A percentile compares a stretch with the other conserved stretches of the same genome.
Evolutionary conservation across 2,329 filamentous ascomycete genomes (phyloP).

Genomic region (Colletotrichum sp.): DNA sequence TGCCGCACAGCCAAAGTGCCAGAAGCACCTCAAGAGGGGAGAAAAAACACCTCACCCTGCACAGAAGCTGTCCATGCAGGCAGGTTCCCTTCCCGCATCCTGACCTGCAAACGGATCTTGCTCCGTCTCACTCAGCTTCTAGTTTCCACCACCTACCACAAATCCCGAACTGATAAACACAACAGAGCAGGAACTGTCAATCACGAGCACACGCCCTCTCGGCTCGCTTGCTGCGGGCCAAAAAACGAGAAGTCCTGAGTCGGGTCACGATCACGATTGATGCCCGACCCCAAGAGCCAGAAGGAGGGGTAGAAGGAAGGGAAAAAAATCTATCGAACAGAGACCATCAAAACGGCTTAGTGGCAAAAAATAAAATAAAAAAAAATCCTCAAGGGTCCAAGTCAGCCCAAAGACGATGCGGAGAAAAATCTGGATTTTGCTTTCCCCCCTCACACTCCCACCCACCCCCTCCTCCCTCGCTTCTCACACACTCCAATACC

Average conservation of each 20-base stretch:
- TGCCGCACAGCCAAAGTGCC: not conserved
- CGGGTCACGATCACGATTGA: not conserved
- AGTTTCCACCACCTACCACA: not conserved
- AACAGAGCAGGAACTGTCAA: not conserved
- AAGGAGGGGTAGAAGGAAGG: not conserved
- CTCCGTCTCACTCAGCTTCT: not conserved
- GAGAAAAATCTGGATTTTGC: not conserved
- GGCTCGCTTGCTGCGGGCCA: not conserved
- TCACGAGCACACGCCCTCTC: not conserved
- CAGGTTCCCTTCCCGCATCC: not conserved
- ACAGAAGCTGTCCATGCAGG: not conserved
- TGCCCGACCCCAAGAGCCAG: not conserved
- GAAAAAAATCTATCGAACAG: not conserved
- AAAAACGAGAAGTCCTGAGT: not conserved
- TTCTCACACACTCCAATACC: not conserved
- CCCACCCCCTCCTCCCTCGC: not conserved
- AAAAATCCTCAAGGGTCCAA: not conserved
- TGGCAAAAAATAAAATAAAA: not conserved
- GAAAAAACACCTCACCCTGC: not conserved
- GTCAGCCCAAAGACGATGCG: not conserved
- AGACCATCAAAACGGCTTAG: not conserved
- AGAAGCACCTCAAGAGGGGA: not conserved
- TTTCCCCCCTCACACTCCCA: not conserved
- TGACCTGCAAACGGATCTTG: not conserved
- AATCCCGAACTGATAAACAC: not conserved